Evolutionary conservation across 306 rosid genomes (phyloP).

Genomic region (Acacia confusa): DNA sequence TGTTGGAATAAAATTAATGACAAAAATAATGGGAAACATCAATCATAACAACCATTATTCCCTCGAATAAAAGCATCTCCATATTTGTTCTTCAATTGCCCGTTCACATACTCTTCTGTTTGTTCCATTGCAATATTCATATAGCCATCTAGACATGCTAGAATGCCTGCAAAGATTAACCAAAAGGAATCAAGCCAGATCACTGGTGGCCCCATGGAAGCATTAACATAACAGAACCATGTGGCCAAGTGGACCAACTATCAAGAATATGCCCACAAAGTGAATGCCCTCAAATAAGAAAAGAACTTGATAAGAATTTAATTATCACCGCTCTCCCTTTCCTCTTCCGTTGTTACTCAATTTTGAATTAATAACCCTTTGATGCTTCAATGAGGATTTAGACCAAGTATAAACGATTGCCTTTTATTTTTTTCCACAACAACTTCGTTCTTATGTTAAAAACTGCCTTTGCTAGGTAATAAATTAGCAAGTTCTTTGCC

Average conservation of each 20-base stretch:
- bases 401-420: not conserved
- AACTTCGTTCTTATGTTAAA: not conserved
- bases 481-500: not conserved
- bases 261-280: not conserved
- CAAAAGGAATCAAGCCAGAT: constrained; percentile 13
- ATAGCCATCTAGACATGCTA: constrained; percentile 97
- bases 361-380: not conserved
- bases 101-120: constrained; percentile 93
- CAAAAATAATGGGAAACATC: constrained; percentile 10
- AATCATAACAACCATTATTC: constrained; percentile 61
- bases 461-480: not conserved
- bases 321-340: constrained; percentile 3
- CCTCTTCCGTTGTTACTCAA: not conserved
- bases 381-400: not conserved
- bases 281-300: not conserved
- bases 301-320: not conserved
- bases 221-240: constrained; percentile 2
- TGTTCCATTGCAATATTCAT: constrained; percentile 99
- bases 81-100: constrained; percentile 90
- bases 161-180: constrained; percentile 63
- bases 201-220: not conserved
- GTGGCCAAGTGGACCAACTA: constrained; percentile 2
- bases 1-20: constrained; percentile 15
- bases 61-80: constrained; percentile 98
- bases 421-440: not conserved